Percentiles rank a stretch among this genome's conserved stretches.
phyloP scores from a whole-genome alignment of 2,329 filamentous ascomycete genomes.

The Cercospora zeina region DNA sequence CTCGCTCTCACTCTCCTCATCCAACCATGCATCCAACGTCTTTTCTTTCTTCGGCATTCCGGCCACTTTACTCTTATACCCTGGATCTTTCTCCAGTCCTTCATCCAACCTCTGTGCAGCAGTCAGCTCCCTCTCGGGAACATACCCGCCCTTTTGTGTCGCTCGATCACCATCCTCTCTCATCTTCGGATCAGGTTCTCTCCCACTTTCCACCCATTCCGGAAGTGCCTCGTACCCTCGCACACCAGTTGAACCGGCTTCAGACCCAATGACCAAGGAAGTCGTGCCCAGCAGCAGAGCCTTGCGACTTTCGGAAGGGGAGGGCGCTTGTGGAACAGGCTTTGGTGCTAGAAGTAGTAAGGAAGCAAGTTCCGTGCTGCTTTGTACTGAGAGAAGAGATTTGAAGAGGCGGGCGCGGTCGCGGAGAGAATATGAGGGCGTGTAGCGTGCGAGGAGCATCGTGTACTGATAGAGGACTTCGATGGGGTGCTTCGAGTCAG shows the following conservation, averaged over 20 bases:
- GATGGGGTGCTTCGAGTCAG: conserved; percentile 61
- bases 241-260: conserved; percentile 46
- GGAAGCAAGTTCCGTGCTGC: conserved; percentile 77
- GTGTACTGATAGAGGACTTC: conserved; percentile 81
- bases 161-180: conserved; percentile 56
- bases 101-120: conserved; percentile 65
- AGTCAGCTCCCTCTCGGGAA: conserved; percentile 37
- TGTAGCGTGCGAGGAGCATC: conserved; percentile 82
- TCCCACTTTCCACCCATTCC: conserved; percentile 77
- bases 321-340: conserved; percentile 85
- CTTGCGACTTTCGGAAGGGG: conserved; percentile 79
- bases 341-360: conserved; percentile 91
- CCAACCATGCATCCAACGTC: conserved; percentile 90
- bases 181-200: conserved; percentile 74
- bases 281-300: conserved; percentile 73
- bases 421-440: conserved; percentile 90
- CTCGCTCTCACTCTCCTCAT: conserved; percentile 63
- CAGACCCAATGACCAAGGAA: conserved; percentile 78
- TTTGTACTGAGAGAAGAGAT: conserved; percentile 73
- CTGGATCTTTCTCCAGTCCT: conserved; percentile 48
- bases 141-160: conserved; percentile 38
- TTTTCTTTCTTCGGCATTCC: conserved; percentile 61
- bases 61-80: conserved; percentile 50
- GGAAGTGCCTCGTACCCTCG: conserved; percentile 78
- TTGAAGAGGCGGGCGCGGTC: conserved; percentile 89